These are phyloP conservation scores for Fusarium globosum DNA, from an alignment of 2,329 filamentous ascomycete species.

Conservation along the genomic window DNA sequence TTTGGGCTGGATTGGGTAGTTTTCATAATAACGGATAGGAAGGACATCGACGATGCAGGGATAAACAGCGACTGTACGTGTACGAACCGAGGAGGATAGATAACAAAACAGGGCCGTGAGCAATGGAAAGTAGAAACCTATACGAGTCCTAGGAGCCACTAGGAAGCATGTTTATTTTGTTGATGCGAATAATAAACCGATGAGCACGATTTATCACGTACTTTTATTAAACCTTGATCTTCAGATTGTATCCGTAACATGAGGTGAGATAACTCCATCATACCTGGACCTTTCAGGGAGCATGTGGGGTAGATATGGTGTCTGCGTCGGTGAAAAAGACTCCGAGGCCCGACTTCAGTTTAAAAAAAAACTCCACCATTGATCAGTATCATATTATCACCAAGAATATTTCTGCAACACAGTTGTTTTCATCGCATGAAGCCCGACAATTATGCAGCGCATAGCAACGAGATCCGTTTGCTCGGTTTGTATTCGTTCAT, in stretches of 20 bases:
- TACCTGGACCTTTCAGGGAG: not conserved
- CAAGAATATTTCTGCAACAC: constrained; percentile 5
- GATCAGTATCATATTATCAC: not conserved
- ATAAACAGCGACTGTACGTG: constrained; percentile 16
- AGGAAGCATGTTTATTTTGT: constrained; percentile 27
- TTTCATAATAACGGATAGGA: constrained; percentile 3
- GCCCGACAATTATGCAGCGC: constrained; percentile 39
- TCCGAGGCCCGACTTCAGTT: constrained; percentile 34
- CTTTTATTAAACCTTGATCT: not conserved
- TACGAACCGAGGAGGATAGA: constrained; percentile 1
- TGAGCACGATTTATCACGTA: not conserved
- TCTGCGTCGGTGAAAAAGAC: constrained; percentile 27
- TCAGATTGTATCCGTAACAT: not conserved
- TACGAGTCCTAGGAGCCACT: constrained; percentile 22
- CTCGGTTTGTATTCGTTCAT: constrained; percentile 37
- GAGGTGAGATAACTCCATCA: not conserved
- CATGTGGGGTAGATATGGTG: not conserved
- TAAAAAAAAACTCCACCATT: constrained; percentile 22
- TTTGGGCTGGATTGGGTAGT: constrained; percentile 19
- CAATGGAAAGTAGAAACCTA: constrained; percentile 16
- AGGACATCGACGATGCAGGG: not conserved
- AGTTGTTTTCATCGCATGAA: not conserved
- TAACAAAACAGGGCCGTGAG: constrained; percentile 5
- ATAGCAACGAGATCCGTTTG: constrained; percentile 39
- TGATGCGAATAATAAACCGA: not conserved